Evolutionary conservation across 1,284 basidiomycete species (phyloP), one percentile per base, ranked within the genome.

Genomic region (Trichosporon faecale): DNA sequence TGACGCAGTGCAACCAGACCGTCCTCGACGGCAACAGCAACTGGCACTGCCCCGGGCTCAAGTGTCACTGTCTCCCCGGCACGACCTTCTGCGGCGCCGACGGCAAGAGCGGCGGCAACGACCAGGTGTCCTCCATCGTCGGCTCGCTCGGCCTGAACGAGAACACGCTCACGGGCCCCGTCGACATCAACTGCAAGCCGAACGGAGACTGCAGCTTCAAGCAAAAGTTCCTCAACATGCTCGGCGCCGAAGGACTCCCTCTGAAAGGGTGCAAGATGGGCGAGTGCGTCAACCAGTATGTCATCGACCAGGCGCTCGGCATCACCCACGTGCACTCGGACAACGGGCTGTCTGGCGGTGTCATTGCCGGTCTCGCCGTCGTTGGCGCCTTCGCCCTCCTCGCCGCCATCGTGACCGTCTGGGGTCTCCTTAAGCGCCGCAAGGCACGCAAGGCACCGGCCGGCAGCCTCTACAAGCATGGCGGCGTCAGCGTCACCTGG

Each of bases 281-380:
- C 29, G 94, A 97, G 82, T 96, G 94, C 79, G 89, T 95, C 18
- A 83, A 87, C 8, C 92, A 95, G 79, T 87, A 86, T 68, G 89
- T 92, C 29, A 89, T 95, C 67, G 90, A 93, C 78, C 84, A 80
- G 73, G 82, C 81, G 0, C 61, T 75, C 14, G 80, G 79, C 2
- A 72, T 80, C 57, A 64, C 64, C 11, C 60, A 72, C 12, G n/a
- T 70, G 2, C 21, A 66, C 0, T 12, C 61, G 6, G 66, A 60
- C 3, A 64, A 52, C 16, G 66, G 68, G 3, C 87, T 95, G 2
- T 87, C 89, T 68, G 87, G 88, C 0, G 93, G 94, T 1, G 93
- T 95, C 18, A 93, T 95, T 70, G 93, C 91, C 37, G 94, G 94
- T 16, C 83, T 96, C 21, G 92, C 89, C 0, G 91, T 94, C 31